Evolutionary conservation across 805 yeast species (phyloP).

Genomic region (Kazachstania psychrophila): DNA sequence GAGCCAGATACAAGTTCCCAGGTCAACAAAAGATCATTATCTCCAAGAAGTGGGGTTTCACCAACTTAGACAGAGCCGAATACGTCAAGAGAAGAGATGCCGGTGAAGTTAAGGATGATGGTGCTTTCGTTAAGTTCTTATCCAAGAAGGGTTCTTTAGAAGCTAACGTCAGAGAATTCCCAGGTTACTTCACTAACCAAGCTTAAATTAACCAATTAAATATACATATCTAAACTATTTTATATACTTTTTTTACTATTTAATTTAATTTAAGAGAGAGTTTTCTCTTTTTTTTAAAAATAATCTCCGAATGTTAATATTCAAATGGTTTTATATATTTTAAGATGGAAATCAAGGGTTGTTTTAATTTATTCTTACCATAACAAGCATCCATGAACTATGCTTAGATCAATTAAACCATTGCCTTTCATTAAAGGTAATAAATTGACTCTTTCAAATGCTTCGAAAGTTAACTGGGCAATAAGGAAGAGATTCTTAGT

Average conservation of each 20-base stretch:
- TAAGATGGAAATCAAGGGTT: too few species aligned
- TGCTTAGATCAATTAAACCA: too few species aligned
- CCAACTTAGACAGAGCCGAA: constrained; percentile 95
- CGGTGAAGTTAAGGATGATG: constrained; percentile 98
- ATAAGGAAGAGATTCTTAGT: constrained; percentile 1
- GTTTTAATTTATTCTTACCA: too few species aligned
- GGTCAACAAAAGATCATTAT: constrained; percentile 99
- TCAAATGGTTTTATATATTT: too few species aligned
- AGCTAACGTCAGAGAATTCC: constrained; percentile 87
- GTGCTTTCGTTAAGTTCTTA: constrained; percentile 99
- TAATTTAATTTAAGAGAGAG: neutral
- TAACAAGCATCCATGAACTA: too few species aligned
- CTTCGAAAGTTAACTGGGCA: too few species aligned
- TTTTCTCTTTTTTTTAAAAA: constrained; percentile 1
- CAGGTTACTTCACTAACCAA: constrained; percentile 54
- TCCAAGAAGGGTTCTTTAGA: constrained; percentile 93
- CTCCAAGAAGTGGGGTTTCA: constrained; percentile 99
- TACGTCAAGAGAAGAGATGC: constrained; percentile 89
- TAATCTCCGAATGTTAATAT: too few species aligned
- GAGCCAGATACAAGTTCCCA: constrained; percentile 99
- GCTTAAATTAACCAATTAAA: constrained; percentile 29
- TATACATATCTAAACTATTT: neutral
- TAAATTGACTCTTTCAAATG: too few species aligned
- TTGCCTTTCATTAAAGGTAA: too few species aligned
- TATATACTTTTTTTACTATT: neutral